A percentile compares a stretch with the other conserved stretches of the same genome.
These are phyloP conservation scores for Nepenthes alata DNA, from an alignment of 179 eudicot genomes.

Conservation along the genomic window DNA sequence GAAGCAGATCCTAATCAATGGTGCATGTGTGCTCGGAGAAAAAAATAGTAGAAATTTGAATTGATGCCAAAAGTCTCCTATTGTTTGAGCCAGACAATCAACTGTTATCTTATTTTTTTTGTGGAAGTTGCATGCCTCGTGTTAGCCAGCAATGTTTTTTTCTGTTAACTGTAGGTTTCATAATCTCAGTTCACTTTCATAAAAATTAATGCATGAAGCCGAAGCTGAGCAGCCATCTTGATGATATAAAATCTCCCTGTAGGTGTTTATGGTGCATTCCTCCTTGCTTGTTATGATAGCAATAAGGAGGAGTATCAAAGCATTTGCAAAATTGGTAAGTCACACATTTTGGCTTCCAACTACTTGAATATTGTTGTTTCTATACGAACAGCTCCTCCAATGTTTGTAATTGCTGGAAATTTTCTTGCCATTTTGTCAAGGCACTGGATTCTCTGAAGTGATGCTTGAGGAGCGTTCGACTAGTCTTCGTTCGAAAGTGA, in stretches of 20 bases:
- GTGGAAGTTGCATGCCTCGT: too few relatives aligned
- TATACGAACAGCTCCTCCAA: slow-evolving; percentile 5
- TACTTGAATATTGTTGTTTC: not conserved
- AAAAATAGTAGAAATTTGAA: too few relatives aligned
- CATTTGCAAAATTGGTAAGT: slow-evolving; percentile 88
- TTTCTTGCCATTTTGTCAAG: slow-evolving; percentile 24
- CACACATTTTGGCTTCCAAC: slow-evolving; percentile 2
- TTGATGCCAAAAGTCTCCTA: too few relatives aligned
- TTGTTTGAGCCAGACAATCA: too few relatives aligned
- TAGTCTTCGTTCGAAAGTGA: slow-evolving; percentile 79
- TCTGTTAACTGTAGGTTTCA: too few relatives aligned
- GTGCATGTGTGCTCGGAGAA: too few relatives aligned
- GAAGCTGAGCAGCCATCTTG: not conserved
- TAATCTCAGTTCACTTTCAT: not conserved
- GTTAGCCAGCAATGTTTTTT: too few relatives aligned
- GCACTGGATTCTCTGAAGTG: slow-evolving; percentile 84
- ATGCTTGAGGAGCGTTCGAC: slow-evolving; percentile 76
- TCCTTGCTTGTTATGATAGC: slow-evolving; percentile 90
- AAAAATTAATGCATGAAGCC: not conserved
- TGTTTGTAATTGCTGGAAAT: slow-evolving; percentile 14
- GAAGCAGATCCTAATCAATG: too few relatives aligned
- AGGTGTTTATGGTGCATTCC: slow-evolving; percentile 98
- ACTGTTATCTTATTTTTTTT: too few relatives aligned
- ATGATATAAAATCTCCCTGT: slow-evolving; percentile 10
- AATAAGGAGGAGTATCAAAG: slow-evolving; percentile 81